A percentile compares a stretch with the other conserved stretches of the same genome.
phyloP scores from a whole-genome alignment of 2,329 filamentous ascomycete species.

The Fusarium paranaense region DNA sequence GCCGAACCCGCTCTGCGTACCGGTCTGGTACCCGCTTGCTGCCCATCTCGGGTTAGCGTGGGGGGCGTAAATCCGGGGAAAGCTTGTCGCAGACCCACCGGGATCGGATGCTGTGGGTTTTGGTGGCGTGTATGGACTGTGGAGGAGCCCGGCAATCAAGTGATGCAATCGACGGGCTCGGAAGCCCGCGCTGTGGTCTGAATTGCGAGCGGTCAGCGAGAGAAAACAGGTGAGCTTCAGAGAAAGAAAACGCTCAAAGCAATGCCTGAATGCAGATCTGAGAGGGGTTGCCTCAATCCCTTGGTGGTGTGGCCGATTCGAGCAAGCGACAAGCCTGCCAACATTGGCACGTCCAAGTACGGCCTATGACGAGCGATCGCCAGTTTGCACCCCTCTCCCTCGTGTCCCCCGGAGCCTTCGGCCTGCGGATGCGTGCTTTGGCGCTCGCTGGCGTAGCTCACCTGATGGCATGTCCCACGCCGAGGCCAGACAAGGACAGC shows the following conservation, averaged over 20 bases:
- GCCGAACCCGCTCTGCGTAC: slow-evolving; percentile 30
- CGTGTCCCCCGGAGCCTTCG: slow-evolving; percentile 40
- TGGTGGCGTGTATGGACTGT: slow-evolving; percentile 32
- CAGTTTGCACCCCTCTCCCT: slow-evolving; percentile 30
- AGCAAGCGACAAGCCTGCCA: slow-evolving; percentile 12
- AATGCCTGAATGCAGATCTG: slow-evolving; percentile 5
- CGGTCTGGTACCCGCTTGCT: slow-evolving; percentile 41
- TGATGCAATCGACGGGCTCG: slow-evolving; percentile 28
- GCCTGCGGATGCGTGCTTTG: slow-evolving; percentile 39
- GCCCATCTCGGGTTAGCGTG: slow-evolving; percentile 28
- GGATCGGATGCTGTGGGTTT: slow-evolving; percentile 38
- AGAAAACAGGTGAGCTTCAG: background rate
- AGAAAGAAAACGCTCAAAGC: background rate
- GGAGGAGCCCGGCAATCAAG: slow-evolving; percentile 33
- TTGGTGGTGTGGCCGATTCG: slow-evolving; percentile 28
- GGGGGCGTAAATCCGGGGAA: slow-evolving; percentile 50
- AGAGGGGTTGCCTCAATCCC: slow-evolving; percentile 1
- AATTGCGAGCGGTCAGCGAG: background rate
- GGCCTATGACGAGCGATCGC: slow-evolving; percentile 43
- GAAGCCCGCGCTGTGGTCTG: slow-evolving; percentile 17
- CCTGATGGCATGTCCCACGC: slow-evolving; percentile 38
- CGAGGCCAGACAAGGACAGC: background rate
- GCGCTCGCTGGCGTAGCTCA: slow-evolving; percentile 40
- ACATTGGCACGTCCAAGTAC: slow-evolving; percentile 27
- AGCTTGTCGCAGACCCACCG: slow-evolving; percentile 47